phyloP scores from a whole-genome alignment of 1,284 basidiomycete species.

The Caloboletus firmus region DNA sequence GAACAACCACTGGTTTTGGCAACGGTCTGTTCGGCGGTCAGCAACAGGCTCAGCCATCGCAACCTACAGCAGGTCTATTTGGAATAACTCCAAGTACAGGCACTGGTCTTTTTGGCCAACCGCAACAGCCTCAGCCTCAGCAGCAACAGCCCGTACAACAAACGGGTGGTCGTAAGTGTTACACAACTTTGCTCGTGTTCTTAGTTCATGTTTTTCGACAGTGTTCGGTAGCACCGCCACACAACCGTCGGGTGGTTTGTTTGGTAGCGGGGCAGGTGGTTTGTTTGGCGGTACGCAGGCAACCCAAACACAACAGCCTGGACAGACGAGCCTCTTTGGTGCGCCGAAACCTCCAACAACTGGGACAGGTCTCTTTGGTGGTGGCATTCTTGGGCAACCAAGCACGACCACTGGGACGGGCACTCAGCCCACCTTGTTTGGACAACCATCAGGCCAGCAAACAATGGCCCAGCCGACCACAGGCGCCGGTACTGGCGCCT shows the following conservation, averaged over 20 bases:
- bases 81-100: slow-evolving; percentile 28
- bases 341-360: slow-evolving; percentile 34
- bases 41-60: slow-evolving; percentile 33
- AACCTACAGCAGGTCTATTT: slow-evolving; percentile 40
- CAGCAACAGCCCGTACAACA: slow-evolving; percentile 38
- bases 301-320: slow-evolving; percentile 34
- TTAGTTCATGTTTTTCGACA: slow-evolving; percentile 16
- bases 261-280: slow-evolving; percentile 33
- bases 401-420: slow-evolving; percentile 31
- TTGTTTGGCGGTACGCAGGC: slow-evolving; percentile 52
- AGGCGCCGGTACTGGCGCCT: slow-evolving; percentile 32
- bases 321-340: slow-evolving; percentile 39
- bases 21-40: slow-evolving; percentile 31
- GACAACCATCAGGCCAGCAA: slow-evolving; percentile 41
- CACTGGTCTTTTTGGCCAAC: slow-evolving; percentile 43
- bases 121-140: slow-evolving; percentile 22
- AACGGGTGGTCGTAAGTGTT: slow-evolving; percentile 32
- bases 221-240: slow-evolving; percentile 27
- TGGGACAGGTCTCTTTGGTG: slow-evolving; percentile 30
- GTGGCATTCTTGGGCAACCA: slow-evolving; percentile 38
- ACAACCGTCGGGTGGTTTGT: slow-evolving; percentile 34
- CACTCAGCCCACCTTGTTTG: slow-evolving; percentile 42
- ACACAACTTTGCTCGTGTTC: not conserved
- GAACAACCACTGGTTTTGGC: slow-evolving; percentile 29
- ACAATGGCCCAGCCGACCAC: slow-evolving; percentile 32